Base-by-base conservation (phyloP, 257 asterid genomes). In the Eustoma russellianum region DNA sequence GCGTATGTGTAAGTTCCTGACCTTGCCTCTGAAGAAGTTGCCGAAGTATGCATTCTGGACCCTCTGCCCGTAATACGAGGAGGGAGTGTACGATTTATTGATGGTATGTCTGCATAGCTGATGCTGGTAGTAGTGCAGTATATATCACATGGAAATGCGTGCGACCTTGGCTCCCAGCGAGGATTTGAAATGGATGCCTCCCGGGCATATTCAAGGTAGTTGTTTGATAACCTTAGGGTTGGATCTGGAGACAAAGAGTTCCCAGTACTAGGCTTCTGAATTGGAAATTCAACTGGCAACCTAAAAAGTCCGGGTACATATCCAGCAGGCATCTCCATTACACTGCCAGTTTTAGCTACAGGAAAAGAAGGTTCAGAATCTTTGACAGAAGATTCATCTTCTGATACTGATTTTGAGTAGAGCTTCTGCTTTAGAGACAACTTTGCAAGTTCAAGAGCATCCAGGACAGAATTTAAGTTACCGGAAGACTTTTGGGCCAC, bases 371-470 rank as follows among this genome's bases (percentile, higher is more conserved):
- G 65, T 66, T 45, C 50, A 33, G 50, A 33, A 17, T 18, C 61
- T 15, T 13, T 74, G 64, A 50, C 45, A 9, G 76, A 57, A 45
- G 66, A 40, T 46, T 61, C 48, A 13, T 54, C 63, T 33, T 65
- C 71, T 13, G 49, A 34, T 19, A 14, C 64, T 12, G 75, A 59
- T 6, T 14, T 49, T 61, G 30, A 48, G 53, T 60, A 41, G 55
- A 79, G 70, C 61, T 79, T 77, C 66, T 77, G 72, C 49, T 64
- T 73, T 55, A 90, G 72, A 9, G 95, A 90, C 13, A 66, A 41
- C 64, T 68, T 86, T 60, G 96, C 95, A 46, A 1, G 76, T 46
- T 79, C 80, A 52, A 90, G 93, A 19, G 83, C 88, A 59, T 70
- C 77, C 11, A 90, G 77, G 57, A 83, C 93, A 52, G 91, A 66